Evolutionary conservation across 176 grass and related monocot species (phyloP).

Genomic region (Raddia distichophylla): DNA sequence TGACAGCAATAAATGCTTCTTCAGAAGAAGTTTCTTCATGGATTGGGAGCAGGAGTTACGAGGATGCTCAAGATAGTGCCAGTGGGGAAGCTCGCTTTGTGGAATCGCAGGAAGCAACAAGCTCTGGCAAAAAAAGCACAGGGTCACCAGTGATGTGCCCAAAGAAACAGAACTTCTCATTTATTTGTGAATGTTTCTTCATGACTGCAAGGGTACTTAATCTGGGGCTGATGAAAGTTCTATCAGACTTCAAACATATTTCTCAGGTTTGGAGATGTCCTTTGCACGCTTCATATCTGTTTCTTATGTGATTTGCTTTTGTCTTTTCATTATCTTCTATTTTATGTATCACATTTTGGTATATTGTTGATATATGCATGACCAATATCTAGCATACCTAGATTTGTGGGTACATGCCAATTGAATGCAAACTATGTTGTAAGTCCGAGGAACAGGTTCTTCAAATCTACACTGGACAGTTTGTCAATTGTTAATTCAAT

Average conservation of each 20-base stretch:
- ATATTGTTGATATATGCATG: conserved; percentile 3
- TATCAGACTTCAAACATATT: conserved; percentile 90
- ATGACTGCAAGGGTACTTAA: conserved; percentile 96
- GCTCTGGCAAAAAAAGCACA: conserved; percentile 57
- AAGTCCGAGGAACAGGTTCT: background rate
- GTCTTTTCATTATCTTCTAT: background rate
- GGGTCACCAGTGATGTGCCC: conserved; percentile 41
- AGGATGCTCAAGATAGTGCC: conserved; percentile 54
- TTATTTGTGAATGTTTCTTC: conserved; percentile 98
- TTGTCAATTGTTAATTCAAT: conserved; percentile 39
- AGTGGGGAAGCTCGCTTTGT: conserved; percentile 48
- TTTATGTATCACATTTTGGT: background rate
- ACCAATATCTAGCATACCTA: conserved; percentile 1
- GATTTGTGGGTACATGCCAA: background rate
- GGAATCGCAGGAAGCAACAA: conserved; percentile 69
- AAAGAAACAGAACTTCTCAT: conserved; percentile 87
- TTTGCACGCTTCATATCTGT: conserved; percentile 16
- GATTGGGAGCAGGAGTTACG: conserved; percentile 59
- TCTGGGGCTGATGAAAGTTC: conserved; percentile 88
- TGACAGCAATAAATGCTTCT: conserved; percentile 93
- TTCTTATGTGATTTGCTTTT: conserved; percentile 25
- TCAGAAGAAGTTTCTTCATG: conserved; percentile 89
- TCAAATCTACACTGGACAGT: conserved; percentile 32
- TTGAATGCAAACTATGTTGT: conserved; percentile 5
- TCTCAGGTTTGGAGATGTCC: conserved; percentile 64